A percentile compares a stretch with the other conserved stretches of the same genome.
phyloP scores from a whole-genome alignment of 257 asterid genomes.

The Petrea volubilis region DNA sequence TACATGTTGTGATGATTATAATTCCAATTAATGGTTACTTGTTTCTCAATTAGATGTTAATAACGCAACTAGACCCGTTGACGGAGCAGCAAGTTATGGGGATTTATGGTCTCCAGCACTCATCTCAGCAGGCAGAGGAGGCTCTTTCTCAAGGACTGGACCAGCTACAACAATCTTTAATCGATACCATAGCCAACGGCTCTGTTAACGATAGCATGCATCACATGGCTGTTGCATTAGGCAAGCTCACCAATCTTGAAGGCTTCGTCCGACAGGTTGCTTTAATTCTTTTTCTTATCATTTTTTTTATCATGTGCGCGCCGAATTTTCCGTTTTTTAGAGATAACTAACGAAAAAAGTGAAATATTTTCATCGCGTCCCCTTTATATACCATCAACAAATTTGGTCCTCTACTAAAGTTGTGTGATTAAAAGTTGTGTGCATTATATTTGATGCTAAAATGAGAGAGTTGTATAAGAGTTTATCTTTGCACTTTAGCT shows the following conservation, averaged over 20 bases:
- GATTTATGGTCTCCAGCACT: slow-evolving; percentile 83
- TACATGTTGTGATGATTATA: neutral
- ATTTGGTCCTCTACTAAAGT: slow-evolving; percentile 7
- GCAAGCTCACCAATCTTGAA: slow-evolving; percentile 82
- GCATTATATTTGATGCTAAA: neutral
- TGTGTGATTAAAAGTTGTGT: neutral
- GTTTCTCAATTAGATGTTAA: slow-evolving; percentile 57
- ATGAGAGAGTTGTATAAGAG: neutral
- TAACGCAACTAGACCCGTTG: slow-evolving; percentile 72
- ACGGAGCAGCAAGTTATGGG: slow-evolving; percentile 94
- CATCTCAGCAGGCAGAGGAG: slow-evolving; percentile 92
- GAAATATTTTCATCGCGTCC: neutral
- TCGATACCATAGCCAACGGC: slow-evolving; percentile 62
- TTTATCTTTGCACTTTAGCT: slow-evolving; percentile 18
- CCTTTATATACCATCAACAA: neutral
- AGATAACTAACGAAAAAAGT: neutral
- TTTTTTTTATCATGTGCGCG: neutral
- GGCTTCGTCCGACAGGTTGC: slow-evolving; percentile 88
- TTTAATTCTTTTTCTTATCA: neutral
- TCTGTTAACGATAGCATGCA: slow-evolving; percentile 74
- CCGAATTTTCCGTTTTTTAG: neutral
- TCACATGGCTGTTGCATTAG: slow-evolving; percentile 88
- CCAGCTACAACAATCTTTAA: slow-evolving; percentile 79
- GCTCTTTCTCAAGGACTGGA: slow-evolving; percentile 93
- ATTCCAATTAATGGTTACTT: neutral